Evolutionary conservation across 2,329 filamentous ascomycete genomes (phyloP).

Genomic region (Drechslera avenae): DNA sequence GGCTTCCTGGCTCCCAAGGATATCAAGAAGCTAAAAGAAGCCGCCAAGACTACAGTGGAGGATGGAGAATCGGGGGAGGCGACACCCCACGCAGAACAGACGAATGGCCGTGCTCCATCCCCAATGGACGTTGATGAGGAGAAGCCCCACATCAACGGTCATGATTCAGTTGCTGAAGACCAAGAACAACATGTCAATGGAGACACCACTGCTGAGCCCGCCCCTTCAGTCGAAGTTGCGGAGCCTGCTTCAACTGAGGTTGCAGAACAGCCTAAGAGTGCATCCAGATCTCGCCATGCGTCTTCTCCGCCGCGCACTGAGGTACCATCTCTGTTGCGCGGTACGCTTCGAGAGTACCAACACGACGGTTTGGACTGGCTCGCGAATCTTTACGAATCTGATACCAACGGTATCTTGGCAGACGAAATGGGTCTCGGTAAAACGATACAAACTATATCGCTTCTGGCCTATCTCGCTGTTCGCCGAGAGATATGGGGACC

Average conservation of each 20-base stretch:
- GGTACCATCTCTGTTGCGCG: conserved; percentile 70
- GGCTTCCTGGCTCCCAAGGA: conserved; percentile 43
- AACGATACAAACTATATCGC: conserved; percentile 95
- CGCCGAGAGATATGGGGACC: conserved; percentile 93
- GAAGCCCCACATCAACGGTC: conserved; percentile 36
- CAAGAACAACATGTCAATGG: conserved; percentile 22
- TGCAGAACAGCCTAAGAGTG: conserved; percentile 17
- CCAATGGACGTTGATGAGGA: conserved; percentile 53
- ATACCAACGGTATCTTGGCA: conserved; percentile 93
- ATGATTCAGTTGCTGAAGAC: conserved; percentile 2
- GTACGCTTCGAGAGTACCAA: conserved; percentile 91
- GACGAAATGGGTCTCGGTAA: conserved; percentile 99
- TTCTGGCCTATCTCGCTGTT: conserved; percentile 90
- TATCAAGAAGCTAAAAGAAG: conserved; percentile 44
- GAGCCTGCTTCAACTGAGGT: conserved; percentile 23
- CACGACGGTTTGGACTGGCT: conserved; percentile 98
- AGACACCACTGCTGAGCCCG: conserved; percentile 3
- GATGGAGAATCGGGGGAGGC: conserved; percentile 48
- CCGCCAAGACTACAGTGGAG: conserved; percentile 33
- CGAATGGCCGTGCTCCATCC: conserved; percentile 42
- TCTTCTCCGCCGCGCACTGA: conserved; percentile 43
- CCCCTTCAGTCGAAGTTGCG: conserved; percentile 20
- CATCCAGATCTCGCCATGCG: conserved; percentile 33
- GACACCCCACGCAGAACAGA: conserved; percentile 15
- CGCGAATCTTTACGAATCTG: conserved; percentile 86